Base-by-base conservation (phyloP, 257 asterid species). In the Haberlea rhodopensis region DNA sequence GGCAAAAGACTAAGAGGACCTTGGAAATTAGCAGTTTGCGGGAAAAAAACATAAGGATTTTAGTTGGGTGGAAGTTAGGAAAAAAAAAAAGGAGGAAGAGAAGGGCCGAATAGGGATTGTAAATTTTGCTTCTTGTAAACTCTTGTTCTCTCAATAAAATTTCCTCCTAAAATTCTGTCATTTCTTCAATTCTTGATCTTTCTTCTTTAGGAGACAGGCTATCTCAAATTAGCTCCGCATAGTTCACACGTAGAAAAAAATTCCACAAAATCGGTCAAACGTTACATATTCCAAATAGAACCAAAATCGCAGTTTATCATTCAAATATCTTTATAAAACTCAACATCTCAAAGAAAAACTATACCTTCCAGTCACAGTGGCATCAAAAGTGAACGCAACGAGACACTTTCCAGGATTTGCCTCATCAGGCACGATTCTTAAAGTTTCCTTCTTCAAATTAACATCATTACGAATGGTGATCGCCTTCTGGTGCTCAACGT, bases 401-500 rank as follows among this genome's bases (percentile, higher is more conserved):
- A 87, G 89, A 72, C 70, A 78, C 58, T 83, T 86, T 13, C 99
- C 97, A 6, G 94, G 91, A 69, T 89, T 80, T 5, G 62, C 92
- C 78, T 86, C 95, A 66, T 90, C 99, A 6, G 97, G 88, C 66
- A 81, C 97, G 67, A 94, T 84, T 52, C 87, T 75, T 66, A 90
- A 37, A 73, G 95, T 87, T 75, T 90, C 99, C 84, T 94, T 94
- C 84, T 90, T 94, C 73, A 94, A 61, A 79, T 94, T 94, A 57
- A 94, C 96, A 69, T 90, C 99, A 53, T 94, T 94, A 60, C 96
- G 71, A 58, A 94, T 94, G 53, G 97, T 94, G 23, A 94, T 95
- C 65, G 99, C 99, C 78, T 94, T 94, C 83, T 94, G 99, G 58
- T 94, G 97, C 84, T 94, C 99, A 70, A 94, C 95, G 56, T 79